Base-by-base conservation (phyloP, 352 stramenopile genomes). In the Phytophthora colocasiae region DNA sequence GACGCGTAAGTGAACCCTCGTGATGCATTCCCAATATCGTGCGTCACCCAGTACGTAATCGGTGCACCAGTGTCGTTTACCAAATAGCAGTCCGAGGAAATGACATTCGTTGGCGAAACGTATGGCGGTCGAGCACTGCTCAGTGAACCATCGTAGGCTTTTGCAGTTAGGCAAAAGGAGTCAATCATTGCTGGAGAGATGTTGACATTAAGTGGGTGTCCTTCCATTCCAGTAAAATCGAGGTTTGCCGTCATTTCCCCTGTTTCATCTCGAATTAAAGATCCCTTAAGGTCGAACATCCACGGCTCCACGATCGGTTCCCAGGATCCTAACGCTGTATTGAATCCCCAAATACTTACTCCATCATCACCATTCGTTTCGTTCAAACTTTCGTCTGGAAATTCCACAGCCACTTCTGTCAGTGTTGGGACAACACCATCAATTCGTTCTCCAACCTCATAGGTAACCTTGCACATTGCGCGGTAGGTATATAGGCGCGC, bases 71-170 rank as follows among this genome's bases (percentile, higher is more conserved):
- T 83, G 49, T 96, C 85, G 36, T 96, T 96, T 1, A 78, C 80
- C 27, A 96, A 63, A 36, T 91, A 92, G 55, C 92, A 93, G 0
- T 89, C 87, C 4, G 84, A 96, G 1, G 85, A 92, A 54, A 93
- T 91, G 22, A 92, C 70, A 29, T 79, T 92, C 2, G 80, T 82
- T 49, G 64, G 83, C 7, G 82, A 80, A 5, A 82, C 66, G 12
- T 73, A 77, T 7, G 83, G 73, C 0, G 52, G 9, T 2, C 32
- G 39, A 2, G 48, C 15, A 9, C 49, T 52, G 3, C 43, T 38
- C 3, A 80, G 38, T 0, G 87, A 64, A 3, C 78, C 78, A 31
- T 87, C 80, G 2, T 92, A 75, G 39, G 90, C 83, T 64, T 89
- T 91, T 4, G 44, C 58, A 5, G 89, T 86, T 3, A 75, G 61